Evolutionary conservation across 2,329 filamentous ascomycete genomes (phyloP).

Genomic region (Calonectria henricotiae): DNA sequence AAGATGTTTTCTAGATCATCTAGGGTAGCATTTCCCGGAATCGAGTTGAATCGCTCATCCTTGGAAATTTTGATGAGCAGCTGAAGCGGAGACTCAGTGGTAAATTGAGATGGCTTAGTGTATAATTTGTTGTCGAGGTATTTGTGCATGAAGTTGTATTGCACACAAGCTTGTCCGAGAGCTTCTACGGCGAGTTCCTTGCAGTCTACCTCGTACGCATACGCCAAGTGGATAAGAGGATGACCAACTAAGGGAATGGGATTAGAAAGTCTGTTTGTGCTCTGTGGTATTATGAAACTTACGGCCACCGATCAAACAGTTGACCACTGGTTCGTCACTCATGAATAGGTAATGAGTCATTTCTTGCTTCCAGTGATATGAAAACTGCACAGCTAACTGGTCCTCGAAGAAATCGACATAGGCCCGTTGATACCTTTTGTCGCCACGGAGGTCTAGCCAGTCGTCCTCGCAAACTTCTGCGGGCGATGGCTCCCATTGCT

Average conservation of each 20-base stretch:
- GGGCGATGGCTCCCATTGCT: conserved; percentile 88
- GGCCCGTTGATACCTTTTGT: conserved; percentile 86
- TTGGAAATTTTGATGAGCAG: conserved; percentile 79
- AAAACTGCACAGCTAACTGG: conserved; percentile 79
- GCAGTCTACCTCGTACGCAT: conserved; percentile 90
- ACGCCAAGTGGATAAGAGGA: conserved; percentile 95
- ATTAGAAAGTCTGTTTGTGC: conserved; percentile 42
- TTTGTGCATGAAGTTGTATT: conserved; percentile 75
- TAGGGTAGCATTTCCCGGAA: conserved; percentile 73
- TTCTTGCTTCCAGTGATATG: conserved; percentile 89
- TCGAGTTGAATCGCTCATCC: conserved; percentile 79
- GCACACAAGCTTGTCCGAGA: conserved; percentile 76
- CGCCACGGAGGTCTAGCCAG: conserved; percentile 89
- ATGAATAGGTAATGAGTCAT: conserved; percentile 83
- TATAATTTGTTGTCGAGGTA: conserved; percentile 83
- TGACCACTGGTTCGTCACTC: conserved; percentile 83
- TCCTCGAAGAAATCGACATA: conserved; percentile 98
- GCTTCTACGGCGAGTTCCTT: conserved; percentile 93
- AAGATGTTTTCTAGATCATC: conserved; percentile 81
- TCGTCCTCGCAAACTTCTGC: conserved; percentile 87
- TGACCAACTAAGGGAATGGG: conserved; percentile 77
- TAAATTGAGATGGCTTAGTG: conserved; percentile 75
- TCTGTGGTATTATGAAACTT: conserved; percentile 56
- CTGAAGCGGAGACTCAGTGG: conserved; percentile 76
- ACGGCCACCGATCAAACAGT: conserved; percentile 86